Base-by-base conservation (phyloP, 805 yeast species). In the Brettanomyces nanus region DNA sequence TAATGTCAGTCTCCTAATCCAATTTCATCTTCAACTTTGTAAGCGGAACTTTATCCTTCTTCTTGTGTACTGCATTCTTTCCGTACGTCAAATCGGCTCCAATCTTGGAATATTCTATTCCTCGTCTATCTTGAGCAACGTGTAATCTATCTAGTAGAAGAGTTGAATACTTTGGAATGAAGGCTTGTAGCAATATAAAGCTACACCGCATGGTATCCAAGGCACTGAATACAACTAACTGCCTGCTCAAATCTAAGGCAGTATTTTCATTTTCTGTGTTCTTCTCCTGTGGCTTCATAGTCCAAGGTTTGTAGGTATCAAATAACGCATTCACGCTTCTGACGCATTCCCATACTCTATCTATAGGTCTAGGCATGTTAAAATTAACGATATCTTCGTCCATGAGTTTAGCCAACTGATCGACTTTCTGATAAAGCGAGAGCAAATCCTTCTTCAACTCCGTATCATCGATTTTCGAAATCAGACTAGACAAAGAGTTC, bases 291-390 rank as follows among this genome's bases (percentile, higher is more conserved):
- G 56, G 56, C 18, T 62, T 62, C 35, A 66, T 60, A 6, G 62
- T 57, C 97, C 97, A 90, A 0, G 97, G 97, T 48, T 77, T 80
- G 5, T 76, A 61, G 1, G 58, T 62, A 51, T 85, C 95, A 45
- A 87, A 68, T 23, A 81, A 70, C 15, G 63, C 64, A 51, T 90
- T 90, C 1, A 84, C 80, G 13, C 65, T 58, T 35, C 74, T 73
- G 14, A 80, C 55, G 3, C 75, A 58, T 5, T 59, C 50, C 86
- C 92, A 79, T 56, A 86, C 63, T 13, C 63, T 61, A 34, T 67
- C 67, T 13, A 80, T 56, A 0, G 84, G 81, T 33, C 62, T 66
- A 44, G 75, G 72, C 38, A 73, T 73, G 36, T 76, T 76, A 52
- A 73, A 77, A 1, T 53, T 46, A 2, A 39, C 36, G 49, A 82